Evolutionary conservation across 2,329 filamentous ascomycete genomes (phyloP), one percentile per base, ranked within the genome.

Genomic region (Aspergillus fumigatus): DNA sequence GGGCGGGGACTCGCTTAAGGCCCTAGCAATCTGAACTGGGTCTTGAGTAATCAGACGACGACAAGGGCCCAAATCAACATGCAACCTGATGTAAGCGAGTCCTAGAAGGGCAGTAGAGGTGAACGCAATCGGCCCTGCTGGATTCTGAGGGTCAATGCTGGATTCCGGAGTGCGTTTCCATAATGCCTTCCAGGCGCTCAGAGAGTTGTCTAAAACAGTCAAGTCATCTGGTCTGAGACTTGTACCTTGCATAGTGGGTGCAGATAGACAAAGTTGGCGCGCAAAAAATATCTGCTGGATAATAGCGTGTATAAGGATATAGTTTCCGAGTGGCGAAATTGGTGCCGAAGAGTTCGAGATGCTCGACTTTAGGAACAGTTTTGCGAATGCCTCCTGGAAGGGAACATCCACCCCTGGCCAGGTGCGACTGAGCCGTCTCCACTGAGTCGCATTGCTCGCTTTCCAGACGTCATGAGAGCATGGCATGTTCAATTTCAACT

Each of bases 391-490:
- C 47, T 76, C 74, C 57, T 78, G 76, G 54, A 79, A 79, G 17
- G 75, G 61, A 45, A 75, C 66, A 7, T 74, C 71, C 9, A 68
- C 62, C 5, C 66, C 69, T 58, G 67, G 65, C 9, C 74, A 66
- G 25, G 65, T 61, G 47, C 74, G 73, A 53, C 69, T 67, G 25
- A 73, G 62, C 49, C 73, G 71, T 17, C 73, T 73, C 83, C 83
- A 85, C 57, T 80, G 73, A 19, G 71, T 62, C 17, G 79, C 76
- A 40, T 76, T 80, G 10, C 72, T 70, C 2, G 83, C 82, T 62
- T 81, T 82, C 79, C 82, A 86, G 56, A 82, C 77, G 25, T 80
- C 78, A 35, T 79, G 78, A 48, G 77, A 79, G 58, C 78, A 81
- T 0, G 83, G 83, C 61, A 86, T 77, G 51, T 77, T 77, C 59